Evolutionary conservation across 2,329 filamentous ascomycete genomes (phyloP).

Genomic region (Aspergillus sp.): DNA sequence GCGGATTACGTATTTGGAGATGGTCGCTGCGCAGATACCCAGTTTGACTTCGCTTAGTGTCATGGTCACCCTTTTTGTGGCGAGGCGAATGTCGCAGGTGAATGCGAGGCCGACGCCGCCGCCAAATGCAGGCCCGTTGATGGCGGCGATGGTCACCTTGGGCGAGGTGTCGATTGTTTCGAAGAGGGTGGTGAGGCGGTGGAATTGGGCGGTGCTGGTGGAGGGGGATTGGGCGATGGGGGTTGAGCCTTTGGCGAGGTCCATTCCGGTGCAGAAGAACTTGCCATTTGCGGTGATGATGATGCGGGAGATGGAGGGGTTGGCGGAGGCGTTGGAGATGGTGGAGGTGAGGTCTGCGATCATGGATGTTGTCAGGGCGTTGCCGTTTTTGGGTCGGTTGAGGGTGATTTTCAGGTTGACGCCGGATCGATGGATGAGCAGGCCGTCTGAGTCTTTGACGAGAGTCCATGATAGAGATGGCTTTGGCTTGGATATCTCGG

Average conservation of each 20-base stretch:
- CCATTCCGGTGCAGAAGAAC: conserved; percentile 42
- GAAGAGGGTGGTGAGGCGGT: conserved; percentile 25
- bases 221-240: conserved; percentile 14
- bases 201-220: conserved; percentile 15
- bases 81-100: conserved; percentile 36
- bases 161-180: conserved; percentile 35
- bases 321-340: conserved; percentile 17
- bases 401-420: conserved; percentile 27
- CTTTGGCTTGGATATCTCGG: background rate
- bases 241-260: conserved; percentile 21
- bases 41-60: conserved; percentile 40
- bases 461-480: conserved; percentile 12
- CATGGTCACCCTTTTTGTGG: conserved; percentile 9
- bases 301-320: conserved; percentile 30
- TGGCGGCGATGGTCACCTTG: conserved; percentile 37
- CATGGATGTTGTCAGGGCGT: conserved; percentile 35
- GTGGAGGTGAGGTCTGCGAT: conserved; percentile 24
- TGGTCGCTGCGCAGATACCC: conserved; percentile 34
- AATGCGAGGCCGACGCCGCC: conserved; percentile 43
- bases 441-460: conserved; percentile 13
- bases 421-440: conserved; percentile 25
- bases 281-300: conserved; percentile 31
- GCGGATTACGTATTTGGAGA: conserved; percentile 37
- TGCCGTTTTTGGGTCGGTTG: conserved; percentile 35
- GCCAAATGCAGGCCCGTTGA: conserved; percentile 42